A percentile compares a stretch with the other conserved stretches of the same genome.
Conservation (phyloP, 2,329 filamentous ascomycete species). For the Anthostomella pinea region DNA sequence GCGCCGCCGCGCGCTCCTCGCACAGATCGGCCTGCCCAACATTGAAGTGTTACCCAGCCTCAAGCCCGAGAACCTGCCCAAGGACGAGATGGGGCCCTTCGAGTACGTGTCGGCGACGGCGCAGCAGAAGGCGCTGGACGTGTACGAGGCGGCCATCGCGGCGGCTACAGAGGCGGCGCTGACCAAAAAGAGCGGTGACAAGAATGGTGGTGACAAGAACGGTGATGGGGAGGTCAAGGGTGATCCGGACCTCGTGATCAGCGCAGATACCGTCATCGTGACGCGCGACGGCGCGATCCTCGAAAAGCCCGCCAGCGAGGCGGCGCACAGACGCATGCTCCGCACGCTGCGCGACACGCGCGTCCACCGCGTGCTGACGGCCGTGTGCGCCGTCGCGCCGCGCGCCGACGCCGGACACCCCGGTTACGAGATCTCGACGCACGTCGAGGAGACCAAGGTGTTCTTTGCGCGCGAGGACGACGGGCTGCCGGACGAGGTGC, state of each 20-base stretch:
- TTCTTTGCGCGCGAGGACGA: conserved; percentile 67
- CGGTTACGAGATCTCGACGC: conserved; percentile 77
- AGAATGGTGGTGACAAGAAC: conserved; percentile 26
- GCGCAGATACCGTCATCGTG: conserved; percentile 89
- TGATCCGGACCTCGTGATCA: conserved; percentile 82
- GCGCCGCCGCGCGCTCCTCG: conserved; percentile 75
- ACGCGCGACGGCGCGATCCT: conserved; percentile 72
- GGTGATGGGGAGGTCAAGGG: conserved; percentile 8
- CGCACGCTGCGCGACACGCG: conserved; percentile 74
- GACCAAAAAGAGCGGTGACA: conserved; percentile 26
- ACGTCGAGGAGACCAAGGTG: conserved; percentile 90
- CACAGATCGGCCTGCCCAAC: conserved; percentile 76
- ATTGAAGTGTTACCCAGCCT: conserved; percentile 82
- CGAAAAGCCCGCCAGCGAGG: conserved; percentile 84
- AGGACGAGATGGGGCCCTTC: conserved; percentile 68
- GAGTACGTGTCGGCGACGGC: conserved; percentile 92
- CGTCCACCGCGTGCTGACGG: conserved; percentile 80
- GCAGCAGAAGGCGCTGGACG: conserved; percentile 74
- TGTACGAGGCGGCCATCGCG: conserved; percentile 52
- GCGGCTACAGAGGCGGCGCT: conserved; percentile 30
- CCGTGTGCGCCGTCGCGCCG: conserved; percentile 79
- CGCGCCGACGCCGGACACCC: conserved; percentile 76
- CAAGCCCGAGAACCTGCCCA: conserved; percentile 82
- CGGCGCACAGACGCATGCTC: conserved; percentile 81
- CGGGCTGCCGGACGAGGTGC: conserved; percentile 71